Evolutionary conservation across 2,329 filamentous ascomycete species (phyloP).

Genomic region (Xylaria sp.): DNA sequence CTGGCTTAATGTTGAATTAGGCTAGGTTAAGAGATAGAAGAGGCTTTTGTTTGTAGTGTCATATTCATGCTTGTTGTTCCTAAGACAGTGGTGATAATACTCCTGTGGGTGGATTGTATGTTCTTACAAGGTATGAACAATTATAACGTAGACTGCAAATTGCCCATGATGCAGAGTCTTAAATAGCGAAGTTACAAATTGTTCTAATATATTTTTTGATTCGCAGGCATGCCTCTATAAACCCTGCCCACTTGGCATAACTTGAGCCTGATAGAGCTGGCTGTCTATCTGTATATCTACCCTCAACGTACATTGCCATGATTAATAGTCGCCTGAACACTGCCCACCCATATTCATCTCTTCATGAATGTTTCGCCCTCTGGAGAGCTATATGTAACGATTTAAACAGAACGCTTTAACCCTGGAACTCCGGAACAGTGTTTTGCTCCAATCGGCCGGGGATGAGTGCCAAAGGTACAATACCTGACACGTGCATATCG

Average conservation of each 20-base stretch:
- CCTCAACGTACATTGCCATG: conserved; percentile 44
- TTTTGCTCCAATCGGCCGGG: conserved; percentile 72
- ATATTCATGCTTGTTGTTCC: too few relatives aligned
- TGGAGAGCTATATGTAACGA: conserved; percentile 32
- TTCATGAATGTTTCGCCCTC: conserved; percentile 29
- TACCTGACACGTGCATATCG: conserved; percentile 97
- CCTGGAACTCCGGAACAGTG: conserved; percentile 70
- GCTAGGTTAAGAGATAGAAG: too few relatives aligned
- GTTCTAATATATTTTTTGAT: conserved; percentile 45
- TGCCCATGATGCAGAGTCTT: neutral
- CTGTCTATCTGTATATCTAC: conserved; percentile 44
- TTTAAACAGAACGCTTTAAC: conserved; percentile 52
- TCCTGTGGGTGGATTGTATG: too few relatives aligned
- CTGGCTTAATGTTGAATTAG: too few relatives aligned
- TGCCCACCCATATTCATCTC: conserved; percentile 38
- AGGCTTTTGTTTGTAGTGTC: too few relatives aligned
- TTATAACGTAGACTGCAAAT: neutral
- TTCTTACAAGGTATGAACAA: neutral
- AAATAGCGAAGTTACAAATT: conserved; percentile 34
- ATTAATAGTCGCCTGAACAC: conserved; percentile 36
- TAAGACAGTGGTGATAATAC: neutral
- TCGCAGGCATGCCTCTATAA: conserved; percentile 41
- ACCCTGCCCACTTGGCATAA: conserved; percentile 38
- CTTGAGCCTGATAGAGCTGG: conserved; percentile 36
- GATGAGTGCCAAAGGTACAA: conserved; percentile 89